Percentiles rank a stretch among this genome's conserved stretches.
These are phyloP conservation scores for Lupinus albus DNA, from an alignment of 306 rosid genomes.

Conservation along the genomic window DNA sequence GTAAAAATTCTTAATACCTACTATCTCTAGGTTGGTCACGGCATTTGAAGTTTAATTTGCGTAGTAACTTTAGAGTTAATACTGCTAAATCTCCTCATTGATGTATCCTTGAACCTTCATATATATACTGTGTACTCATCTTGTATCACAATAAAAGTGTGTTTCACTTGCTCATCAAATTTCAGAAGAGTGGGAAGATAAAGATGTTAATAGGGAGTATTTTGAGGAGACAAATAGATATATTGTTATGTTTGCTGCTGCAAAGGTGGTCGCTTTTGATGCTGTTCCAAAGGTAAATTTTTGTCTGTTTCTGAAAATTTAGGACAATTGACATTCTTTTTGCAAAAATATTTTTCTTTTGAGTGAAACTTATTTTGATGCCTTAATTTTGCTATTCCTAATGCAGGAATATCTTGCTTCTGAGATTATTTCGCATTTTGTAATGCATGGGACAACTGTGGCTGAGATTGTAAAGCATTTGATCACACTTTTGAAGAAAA, in stretches of 20 bases:
- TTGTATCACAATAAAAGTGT: conserved; percentile 20
- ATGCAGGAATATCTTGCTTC: conserved; percentile 89
- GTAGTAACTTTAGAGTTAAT: conserved; percentile 31
- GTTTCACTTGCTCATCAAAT: conserved; percentile 32
- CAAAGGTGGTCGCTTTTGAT: conserved; percentile 64
- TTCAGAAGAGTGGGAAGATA: conserved; percentile 87
- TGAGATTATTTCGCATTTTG: conserved; percentile 78
- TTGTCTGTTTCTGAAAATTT: conserved; percentile 1
- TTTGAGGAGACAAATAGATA: conserved; percentile 78
- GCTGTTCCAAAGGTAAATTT: conserved; percentile 70
- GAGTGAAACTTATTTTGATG: conserved; percentile 21
- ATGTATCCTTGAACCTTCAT: conserved; percentile 15
- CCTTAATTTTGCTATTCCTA: conserved; percentile 31
- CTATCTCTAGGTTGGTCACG: conserved; percentile 31
- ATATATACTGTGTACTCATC: conserved; percentile 22
- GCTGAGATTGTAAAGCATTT: conserved; percentile 76
- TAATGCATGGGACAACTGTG: conserved; percentile 77
- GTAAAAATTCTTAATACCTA: neutral
- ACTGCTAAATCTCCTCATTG: conserved; percentile 21
- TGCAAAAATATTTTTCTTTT: conserved; percentile 21
- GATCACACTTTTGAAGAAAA: conserved; percentile 70
- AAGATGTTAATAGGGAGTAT: conserved; percentile 70
- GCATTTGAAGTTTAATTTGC: conserved; percentile 18
- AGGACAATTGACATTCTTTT: conserved; percentile 2
- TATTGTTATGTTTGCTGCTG: conserved; percentile 75